phyloP scores from a whole-genome alignment of 148 eudicot species.

The Diospyros kaki region DNA sequence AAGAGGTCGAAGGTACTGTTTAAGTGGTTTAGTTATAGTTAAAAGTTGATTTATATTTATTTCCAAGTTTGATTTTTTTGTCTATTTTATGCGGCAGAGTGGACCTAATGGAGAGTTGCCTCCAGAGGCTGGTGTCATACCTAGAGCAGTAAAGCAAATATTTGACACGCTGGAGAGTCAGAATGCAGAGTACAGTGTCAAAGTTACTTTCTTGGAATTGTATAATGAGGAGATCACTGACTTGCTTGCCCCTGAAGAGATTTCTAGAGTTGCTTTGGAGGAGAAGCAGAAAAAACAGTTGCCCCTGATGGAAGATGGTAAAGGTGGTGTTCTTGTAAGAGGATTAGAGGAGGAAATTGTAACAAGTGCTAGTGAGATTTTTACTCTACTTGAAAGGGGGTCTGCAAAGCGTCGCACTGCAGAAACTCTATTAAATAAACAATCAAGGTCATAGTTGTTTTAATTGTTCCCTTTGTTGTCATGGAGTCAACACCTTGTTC shows the following conservation, averaged over 20 bases:
- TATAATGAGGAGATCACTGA: constrained; percentile 98
- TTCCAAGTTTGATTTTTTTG: not conserved
- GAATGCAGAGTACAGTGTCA: constrained; percentile 93
- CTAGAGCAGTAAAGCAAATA: constrained; percentile 88
- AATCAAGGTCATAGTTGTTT: constrained; percentile 57
- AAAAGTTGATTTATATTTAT: not conserved
- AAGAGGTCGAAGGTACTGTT: constrained; percentile 73
- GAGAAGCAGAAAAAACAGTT: constrained; percentile 84
- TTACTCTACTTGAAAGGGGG: constrained; percentile 89
- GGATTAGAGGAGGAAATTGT: constrained; percentile 96
- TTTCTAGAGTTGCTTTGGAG: constrained; percentile 58
- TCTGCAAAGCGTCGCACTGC: constrained; percentile 97
- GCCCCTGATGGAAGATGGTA: constrained; percentile 95
- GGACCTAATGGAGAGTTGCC: constrained; percentile 85
- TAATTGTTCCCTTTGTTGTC: not conserved
- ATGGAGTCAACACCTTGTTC: not conserved
- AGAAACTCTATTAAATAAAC: constrained; percentile 84
- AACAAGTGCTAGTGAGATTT: constrained; percentile 81
- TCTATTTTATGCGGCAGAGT: constrained; percentile 37
- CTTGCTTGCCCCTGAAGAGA: constrained; percentile 90
- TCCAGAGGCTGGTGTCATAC: constrained; percentile 93
- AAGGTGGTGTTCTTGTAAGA: constrained; percentile 92
- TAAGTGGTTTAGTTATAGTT: not conserved
- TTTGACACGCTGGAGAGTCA: constrained; percentile 92
- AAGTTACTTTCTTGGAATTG: constrained; percentile 90